Percentiles rank a stretch among this genome's conserved stretches.
Evolutionary conservation across 1,284 basidiomycete genomes (phyloP).

Genomic region (Meira miltonrushii): DNA sequence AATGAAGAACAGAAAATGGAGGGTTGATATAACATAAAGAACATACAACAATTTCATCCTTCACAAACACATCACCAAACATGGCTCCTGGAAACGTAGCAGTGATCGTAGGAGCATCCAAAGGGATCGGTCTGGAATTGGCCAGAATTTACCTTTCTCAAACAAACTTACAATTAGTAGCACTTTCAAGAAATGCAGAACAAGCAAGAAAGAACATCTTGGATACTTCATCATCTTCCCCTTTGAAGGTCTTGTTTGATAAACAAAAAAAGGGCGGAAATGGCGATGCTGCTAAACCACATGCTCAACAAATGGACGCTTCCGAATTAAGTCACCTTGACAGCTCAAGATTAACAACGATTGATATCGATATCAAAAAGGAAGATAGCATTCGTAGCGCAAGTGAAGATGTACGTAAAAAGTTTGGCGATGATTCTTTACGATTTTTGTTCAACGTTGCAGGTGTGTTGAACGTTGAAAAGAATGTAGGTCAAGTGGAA

Average conservation of each 20-base stretch:
- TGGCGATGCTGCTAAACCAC: conserved; percentile 2
- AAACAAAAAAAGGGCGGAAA: conserved; percentile 3
- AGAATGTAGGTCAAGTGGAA: conserved; percentile 60
- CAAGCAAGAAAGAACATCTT: conserved; percentile 49
- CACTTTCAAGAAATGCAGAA: conserved; percentile 52
- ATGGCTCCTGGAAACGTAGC: conserved; percentile 26
- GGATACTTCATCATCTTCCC: conserved; percentile 5
- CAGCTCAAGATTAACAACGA: conserved; percentile 51
- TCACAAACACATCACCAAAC: no score
- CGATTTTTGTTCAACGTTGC: conserved; percentile 56
- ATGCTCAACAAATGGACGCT: conserved; percentile 1
- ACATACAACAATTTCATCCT: not conserved
- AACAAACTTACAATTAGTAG: conserved; percentile 55
- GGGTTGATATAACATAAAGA: no score
- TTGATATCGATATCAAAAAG: conserved; percentile 53
- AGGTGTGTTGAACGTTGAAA: conserved; percentile 59
- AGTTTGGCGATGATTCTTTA: conserved; percentile 53
- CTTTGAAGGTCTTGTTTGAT: not conserved
- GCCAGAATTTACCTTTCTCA: conserved; percentile 47
- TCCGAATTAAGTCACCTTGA: conserved; percentile 10
- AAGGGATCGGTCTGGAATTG: conserved; percentile 36
- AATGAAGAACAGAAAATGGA: no score
- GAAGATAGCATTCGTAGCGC: conserved; percentile 54
- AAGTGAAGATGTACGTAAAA: conserved; percentile 51
- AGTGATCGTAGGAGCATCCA: conserved; percentile 33